Conservation (phyloP, 441 rosid genomes). For the California macrophylla region DNA sequence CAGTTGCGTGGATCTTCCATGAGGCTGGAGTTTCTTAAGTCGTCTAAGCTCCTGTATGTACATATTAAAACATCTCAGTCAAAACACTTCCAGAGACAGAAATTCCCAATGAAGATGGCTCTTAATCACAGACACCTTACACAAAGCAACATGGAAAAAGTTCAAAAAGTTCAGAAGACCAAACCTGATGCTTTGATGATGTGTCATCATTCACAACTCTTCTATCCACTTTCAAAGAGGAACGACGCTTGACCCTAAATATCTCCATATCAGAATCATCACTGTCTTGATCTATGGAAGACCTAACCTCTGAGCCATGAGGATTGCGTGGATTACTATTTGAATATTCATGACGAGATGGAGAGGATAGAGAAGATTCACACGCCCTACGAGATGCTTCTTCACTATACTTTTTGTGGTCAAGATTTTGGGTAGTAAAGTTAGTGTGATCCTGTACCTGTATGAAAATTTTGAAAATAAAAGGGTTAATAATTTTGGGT, state of each 20-base stretch:
- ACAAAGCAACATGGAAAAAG: neutral
- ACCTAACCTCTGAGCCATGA: constrained; percentile 26
- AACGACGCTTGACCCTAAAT: constrained; percentile 87
- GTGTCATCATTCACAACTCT: constrained; percentile 33
- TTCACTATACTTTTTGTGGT: constrained; percentile 27
- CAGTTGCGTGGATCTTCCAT: constrained; percentile 41
- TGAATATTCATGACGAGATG: constrained; percentile 30
- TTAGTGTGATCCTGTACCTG: constrained; percentile 42
- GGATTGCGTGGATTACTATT: constrained; percentile 21
- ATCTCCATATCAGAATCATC: constrained; percentile 82
- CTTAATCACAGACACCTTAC: neutral
- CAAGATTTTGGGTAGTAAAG: constrained; percentile 25
- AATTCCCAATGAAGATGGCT: neutral
- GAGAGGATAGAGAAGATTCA: constrained; percentile 30
- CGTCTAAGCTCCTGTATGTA: constrained; percentile 51
- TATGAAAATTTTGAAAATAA: neutral
- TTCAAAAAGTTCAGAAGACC: neutral
- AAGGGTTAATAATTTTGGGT: neutral
- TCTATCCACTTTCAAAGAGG: constrained; percentile 50
- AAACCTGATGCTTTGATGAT: constrained; percentile 47
- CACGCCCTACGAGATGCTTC: constrained; percentile 31
- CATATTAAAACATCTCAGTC: neutral
- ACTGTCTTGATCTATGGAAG: constrained; percentile 35
- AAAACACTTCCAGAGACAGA: neutral
- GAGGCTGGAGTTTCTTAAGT: constrained; percentile 51